Conservation (phyloP, 2,329 filamentous ascomycete species). For the Arthrobotrys musiformis region DNA sequence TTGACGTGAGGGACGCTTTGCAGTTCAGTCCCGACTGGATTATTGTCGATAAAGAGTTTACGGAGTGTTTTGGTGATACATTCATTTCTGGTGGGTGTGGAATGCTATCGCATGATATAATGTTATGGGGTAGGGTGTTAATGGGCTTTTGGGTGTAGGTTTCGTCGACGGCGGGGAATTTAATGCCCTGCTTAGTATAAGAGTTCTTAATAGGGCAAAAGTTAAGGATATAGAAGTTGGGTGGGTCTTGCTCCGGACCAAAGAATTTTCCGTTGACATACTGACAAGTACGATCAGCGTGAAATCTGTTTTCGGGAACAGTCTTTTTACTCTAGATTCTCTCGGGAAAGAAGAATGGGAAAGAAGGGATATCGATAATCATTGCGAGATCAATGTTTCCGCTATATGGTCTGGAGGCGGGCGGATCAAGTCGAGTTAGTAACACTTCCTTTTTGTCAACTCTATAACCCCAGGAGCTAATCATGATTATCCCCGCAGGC, state of each 20-base stretch:
- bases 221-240: conserved; percentile 56
- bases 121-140: background rate
- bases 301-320: conserved; percentile 57
- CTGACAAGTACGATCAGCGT: conserved; percentile 1
- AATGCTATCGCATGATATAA: background rate
- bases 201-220: conserved; percentile 57
- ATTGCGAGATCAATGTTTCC: conserved; percentile 57
- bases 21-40: conserved; percentile 57
- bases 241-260: background rate
- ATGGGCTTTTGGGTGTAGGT: conserved; percentile 31
- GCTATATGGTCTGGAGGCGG: conserved; percentile 60
- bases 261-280: background rate
- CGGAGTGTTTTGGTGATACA: conserved; percentile 59
- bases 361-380: conserved; percentile 55
- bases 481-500: conserved; percentile 1
- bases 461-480: background rate
- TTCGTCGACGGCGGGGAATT: conserved; percentile 61
- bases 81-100: conserved; percentile 59
- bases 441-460: background rate
- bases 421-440: conserved; percentile 57
- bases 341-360: conserved; percentile 48
- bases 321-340: conserved; percentile 43
- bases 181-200: conserved; percentile 59
- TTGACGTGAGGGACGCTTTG: conserved; percentile 57
- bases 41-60: conserved; percentile 48